phyloP scores from a whole-genome alignment of 176 grass and related monocot species.

The maize (Zea mays) region Zm-B73-REFERENCE-NAM-5.0 NC_050096.1:66748001-66748500 shows the following conservation, averaged over 20 bases:
- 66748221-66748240: background rate
- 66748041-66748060: no score
- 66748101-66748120: background rate
- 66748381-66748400: conserved; percentile 74
- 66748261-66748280: conserved; percentile 11
- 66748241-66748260: background rate
- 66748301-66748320: conserved; percentile 75
- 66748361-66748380: conserved; percentile 64
- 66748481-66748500: conserved; percentile 91
- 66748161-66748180: background rate
- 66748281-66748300: conserved; percentile 56
- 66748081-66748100: no score
- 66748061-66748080: no score
- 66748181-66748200: background rate
- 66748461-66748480: conserved; percentile 98
- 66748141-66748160: background rate
- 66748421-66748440: conserved; percentile 86
- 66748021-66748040: no score
- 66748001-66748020: no score
- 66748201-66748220: background rate
- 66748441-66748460: conserved; percentile 94
- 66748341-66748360: conserved; percentile 86
- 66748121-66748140: conserved; percentile 9
- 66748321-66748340: no score
- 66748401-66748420: conserved; percentile 66